A percentile compares a stretch with the other conserved stretches of the same genome.
phyloP scores from a whole-genome alignment of 331 rosid genomes.

The Cydonia oblonga region DNA sequence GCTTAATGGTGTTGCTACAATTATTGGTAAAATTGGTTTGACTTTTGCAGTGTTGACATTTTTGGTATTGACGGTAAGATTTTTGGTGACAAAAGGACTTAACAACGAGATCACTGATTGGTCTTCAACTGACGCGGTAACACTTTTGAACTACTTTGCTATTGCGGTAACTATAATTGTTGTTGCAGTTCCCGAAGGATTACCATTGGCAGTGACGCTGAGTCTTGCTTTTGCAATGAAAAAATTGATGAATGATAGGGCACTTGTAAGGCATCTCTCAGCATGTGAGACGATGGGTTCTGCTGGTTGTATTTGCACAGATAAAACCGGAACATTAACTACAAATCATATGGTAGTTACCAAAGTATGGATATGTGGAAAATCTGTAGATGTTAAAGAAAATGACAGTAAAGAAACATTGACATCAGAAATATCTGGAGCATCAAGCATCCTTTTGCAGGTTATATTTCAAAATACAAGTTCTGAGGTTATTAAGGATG shows the following conservation, averaged over 20 bases:
- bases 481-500: slow-evolving; percentile 58
- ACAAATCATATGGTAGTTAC: slow-evolving; percentile 80
- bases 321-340: slow-evolving; percentile 91
- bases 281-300: slow-evolving; percentile 99
- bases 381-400: slow-evolving; percentile 31
- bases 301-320: slow-evolving; percentile 87
- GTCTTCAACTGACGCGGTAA: slow-evolving; percentile 68
- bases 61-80: slow-evolving; percentile 49
- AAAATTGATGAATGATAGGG: slow-evolving; percentile 71
- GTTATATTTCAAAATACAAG: slow-evolving; percentile 76
- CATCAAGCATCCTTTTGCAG: slow-evolving; percentile 43
- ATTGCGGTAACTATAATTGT: slow-evolving; percentile 85
- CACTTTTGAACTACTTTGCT: slow-evolving; percentile 70
- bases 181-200: slow-evolving; percentile 98
- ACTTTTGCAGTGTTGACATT: slow-evolving; percentile 70
- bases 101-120: slow-evolving; percentile 42
- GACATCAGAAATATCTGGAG: slow-evolving; percentile 42
- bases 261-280: slow-evolving; percentile 91
- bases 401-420: slow-evolving; percentile 33
- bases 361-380: slow-evolving; percentile 55
- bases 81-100: slow-evolving; percentile 42
- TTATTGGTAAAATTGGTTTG: slow-evolving; percentile 92
- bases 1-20: slow-evolving; percentile 84
- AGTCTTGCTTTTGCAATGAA: slow-evolving; percentile 99
- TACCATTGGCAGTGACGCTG: slow-evolving; percentile 88